Conservation (phyloP, 768 basidiomycete species). For the Lactarius evosmus region DNA sequence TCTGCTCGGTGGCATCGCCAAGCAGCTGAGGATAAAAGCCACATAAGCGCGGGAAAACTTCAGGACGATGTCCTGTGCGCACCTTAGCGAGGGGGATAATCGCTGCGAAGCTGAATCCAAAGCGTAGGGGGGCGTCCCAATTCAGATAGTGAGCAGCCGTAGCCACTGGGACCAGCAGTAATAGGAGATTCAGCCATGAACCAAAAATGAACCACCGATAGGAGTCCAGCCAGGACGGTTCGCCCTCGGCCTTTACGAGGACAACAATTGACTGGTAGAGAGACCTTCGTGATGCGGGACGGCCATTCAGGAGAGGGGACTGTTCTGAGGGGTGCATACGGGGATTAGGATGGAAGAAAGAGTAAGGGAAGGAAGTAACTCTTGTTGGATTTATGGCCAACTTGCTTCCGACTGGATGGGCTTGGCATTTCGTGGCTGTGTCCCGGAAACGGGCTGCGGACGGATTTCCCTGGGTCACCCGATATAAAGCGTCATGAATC, state of each 20-base stretch:
- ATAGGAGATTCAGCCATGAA: conserved; percentile 70
- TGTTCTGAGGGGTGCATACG: conserved; percentile 22
- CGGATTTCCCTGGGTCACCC: not conserved
- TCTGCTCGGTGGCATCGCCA: conserved; percentile 79
- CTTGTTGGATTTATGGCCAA: not conserved
- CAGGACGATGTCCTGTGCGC: conserved; percentile 18
- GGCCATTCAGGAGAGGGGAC: conserved; percentile 28
- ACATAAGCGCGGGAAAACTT: not conserved
- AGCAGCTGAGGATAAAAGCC: conserved; percentile 48
- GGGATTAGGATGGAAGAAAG: not conserved
- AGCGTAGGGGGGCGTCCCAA: conserved; percentile 78
- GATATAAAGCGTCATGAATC: too few species aligned
- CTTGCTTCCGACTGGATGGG: not conserved
- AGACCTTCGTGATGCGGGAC: conserved; percentile 40
- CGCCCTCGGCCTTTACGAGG: conserved; percentile 54
- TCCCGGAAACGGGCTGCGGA: too few species aligned
- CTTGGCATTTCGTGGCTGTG: conserved; percentile 16
- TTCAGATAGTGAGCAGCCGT: conserved; percentile 57
- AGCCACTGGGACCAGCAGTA: conserved; percentile 77
- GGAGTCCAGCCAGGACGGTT: conserved; percentile 59
- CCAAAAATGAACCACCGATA: conserved; percentile 58
- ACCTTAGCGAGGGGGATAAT: conserved; percentile 89
- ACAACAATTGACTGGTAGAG: conserved; percentile 38
- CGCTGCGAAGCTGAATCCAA: conserved; percentile 73
- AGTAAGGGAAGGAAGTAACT: not conserved